phyloP scores from a whole-genome alignment of 2,329 filamentous ascomycete genomes.

The Nemania sp. region DNA sequence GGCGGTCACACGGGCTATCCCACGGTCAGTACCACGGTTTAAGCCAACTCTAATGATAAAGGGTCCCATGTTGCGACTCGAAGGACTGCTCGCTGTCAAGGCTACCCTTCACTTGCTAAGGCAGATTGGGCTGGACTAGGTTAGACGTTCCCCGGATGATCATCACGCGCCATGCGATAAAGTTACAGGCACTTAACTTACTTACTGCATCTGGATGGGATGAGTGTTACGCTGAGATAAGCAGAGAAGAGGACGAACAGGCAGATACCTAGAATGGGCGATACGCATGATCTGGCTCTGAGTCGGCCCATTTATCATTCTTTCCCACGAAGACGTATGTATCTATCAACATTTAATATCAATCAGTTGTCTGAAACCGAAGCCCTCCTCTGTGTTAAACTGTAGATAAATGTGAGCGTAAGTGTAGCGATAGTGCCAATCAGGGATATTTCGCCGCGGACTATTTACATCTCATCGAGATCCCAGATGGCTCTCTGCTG shows the following conservation, averaged over 20 bases:
- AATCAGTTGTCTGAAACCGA: too few species aligned
- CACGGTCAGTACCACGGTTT: not conserved
- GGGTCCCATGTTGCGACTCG: conserved; percentile 2
- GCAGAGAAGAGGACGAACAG: conserved; percentile 5
- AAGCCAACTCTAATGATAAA: not conserved
- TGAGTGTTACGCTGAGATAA: conserved; percentile 20
- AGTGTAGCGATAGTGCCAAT: conserved; percentile 9
- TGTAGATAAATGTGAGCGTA: not conserved
- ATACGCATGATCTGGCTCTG: not conserved
- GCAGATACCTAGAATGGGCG: not conserved
- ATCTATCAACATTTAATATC: not conserved
- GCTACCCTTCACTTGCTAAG: conserved; percentile 3
- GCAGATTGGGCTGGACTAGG: conserved; percentile 1
- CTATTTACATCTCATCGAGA: conserved; percentile 24
- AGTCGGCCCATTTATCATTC: conserved; percentile 3
- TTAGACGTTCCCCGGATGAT: conserved; percentile 24
- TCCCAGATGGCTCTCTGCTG: not conserved
- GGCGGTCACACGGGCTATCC: not conserved
- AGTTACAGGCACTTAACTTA: not conserved
- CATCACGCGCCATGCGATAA: conserved; percentile 23
- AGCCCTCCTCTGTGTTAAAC: too few species aligned
- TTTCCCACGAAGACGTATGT: not conserved
- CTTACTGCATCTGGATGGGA: conserved; percentile 1
- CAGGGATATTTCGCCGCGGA: not conserved
- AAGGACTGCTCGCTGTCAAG: too few species aligned